Base-by-base conservation (phyloP, 331 rosid genomes). In the Malus hybrid region DNA sequence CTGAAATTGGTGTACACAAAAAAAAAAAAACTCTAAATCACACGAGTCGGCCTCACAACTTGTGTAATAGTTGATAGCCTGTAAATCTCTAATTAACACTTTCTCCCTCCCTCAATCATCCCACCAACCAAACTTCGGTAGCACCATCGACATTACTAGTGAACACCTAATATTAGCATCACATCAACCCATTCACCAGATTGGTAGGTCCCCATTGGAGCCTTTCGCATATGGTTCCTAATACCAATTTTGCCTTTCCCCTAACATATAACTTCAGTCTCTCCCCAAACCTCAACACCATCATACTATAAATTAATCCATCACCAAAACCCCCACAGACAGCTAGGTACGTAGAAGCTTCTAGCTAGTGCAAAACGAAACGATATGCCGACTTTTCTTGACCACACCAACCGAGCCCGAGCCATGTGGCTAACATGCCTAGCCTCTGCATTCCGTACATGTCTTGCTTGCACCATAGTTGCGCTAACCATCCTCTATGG, bases 391-490 rank as follows among this genome's bases (percentile, higher is more conserved):
- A 42, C 60, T 12, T 44, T 54, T 44, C 29, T 10, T 1, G 48
- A 62, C 61, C 77, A 44, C 20, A 44, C 69, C 31, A 29, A 62
- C 24, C 44, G 73, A 52, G 71, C 81, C 75, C 77, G 32, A 62
- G 79, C 78, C 10, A 18, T 80, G 65, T 91, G 92, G 93, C 75
- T 57, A 39, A 80, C 61, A 6, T 83, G 97, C 76, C 85, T 91
- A 8, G 81, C 85, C 63, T 88, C 93, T 0, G 90, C 96, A 3
- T 88, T 76, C 27, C 78, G 94, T 8, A 85, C 88, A 1, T 82
- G 93, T 10, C 54, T 86, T 6, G 90, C 93, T 0, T 86, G 96
- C 87, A 73, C 82, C 56, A 71, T 87, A 57, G 96, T 89, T 4
- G 94, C 88, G 12, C 69, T 68, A 14, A 39, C 79, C 57, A 89